Evolutionary conservation across 192 early-diverging fungal species (phyloP).

Genomic region (Coemansia brasiliensis): DNA sequence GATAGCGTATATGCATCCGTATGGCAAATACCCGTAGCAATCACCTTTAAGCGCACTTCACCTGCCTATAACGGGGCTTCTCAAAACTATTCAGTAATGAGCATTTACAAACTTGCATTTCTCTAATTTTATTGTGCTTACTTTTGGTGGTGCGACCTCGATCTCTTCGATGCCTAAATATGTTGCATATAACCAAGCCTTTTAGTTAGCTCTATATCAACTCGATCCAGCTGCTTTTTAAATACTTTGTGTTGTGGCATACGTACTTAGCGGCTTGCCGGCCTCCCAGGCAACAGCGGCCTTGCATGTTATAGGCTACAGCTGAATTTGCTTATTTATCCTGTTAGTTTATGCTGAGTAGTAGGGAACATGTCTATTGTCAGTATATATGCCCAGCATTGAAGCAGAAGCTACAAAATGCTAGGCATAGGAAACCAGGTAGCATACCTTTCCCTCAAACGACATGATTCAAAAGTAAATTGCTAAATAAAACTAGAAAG

Average conservation of each 20-base stretch:
- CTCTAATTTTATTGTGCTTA: background rate
- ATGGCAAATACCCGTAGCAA: constrained; percentile 91
- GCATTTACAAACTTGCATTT: no score
- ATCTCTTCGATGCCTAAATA: constrained; percentile 83
- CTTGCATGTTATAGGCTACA: constrained; percentile 72
- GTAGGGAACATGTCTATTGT: no score
- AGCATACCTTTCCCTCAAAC: constrained; percentile 33
- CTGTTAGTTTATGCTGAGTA: no score
- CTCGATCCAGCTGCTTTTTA: background rate
- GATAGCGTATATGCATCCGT: constrained; percentile 96
- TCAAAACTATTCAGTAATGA: background rate
- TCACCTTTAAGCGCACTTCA: constrained; percentile 92
- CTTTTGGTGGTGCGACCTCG: constrained; percentile 90
- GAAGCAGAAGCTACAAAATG: no score
- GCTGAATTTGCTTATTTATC: background rate
- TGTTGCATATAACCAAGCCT: background rate
- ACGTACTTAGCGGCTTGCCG: constrained; percentile 86
- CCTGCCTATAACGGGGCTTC: constrained; percentile 54
- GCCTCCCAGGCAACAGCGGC: constrained; percentile 97
- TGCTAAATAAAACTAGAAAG: no score
- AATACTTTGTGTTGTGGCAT: background rate
- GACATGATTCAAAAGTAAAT: no score
- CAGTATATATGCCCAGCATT: no score
- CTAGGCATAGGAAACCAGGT: no score
- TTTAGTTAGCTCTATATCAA: background rate